phyloP scores from a whole-genome alignment of 441 rosid species.

The Sinapis alba region DNA sequence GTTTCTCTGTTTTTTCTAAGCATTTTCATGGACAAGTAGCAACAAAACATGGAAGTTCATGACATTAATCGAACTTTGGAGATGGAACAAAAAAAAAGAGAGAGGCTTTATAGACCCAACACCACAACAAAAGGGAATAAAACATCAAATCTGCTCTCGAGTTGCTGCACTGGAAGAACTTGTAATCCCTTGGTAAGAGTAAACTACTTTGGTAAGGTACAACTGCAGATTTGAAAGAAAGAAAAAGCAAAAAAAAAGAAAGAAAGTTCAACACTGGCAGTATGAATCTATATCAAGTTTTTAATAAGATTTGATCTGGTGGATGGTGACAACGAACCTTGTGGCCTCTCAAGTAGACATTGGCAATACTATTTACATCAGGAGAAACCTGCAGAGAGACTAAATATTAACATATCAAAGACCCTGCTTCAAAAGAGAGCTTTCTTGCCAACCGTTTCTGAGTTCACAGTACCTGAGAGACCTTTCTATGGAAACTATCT shows the following conservation, averaged over 20 bases:
- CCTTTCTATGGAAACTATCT: no score
- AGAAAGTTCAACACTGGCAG: not conserved
- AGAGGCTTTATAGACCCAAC: slow-evolving; percentile 21
- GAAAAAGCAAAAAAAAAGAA: not conserved
- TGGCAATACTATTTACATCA: slow-evolving; percentile 48
- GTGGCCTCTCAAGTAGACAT: slow-evolving; percentile 37
- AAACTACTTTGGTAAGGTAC: slow-evolving; percentile 10
- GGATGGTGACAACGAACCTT: slow-evolving; percentile 19
- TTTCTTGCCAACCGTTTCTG: no score
- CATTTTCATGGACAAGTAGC: not conserved
- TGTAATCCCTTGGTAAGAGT: slow-evolving; percentile 3
- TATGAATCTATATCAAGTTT: slow-evolving; percentile 8
- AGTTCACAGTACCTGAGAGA: no score
- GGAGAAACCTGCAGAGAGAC: slow-evolving; percentile 42
- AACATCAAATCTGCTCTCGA: slow-evolving; percentile 13
- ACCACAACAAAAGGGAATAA: slow-evolving; percentile 17
- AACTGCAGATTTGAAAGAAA: slow-evolving; percentile 29
- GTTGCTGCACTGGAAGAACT: slow-evolving; percentile 20
- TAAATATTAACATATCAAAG: slow-evolving; percentile 23
- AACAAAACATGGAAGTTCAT: not conserved
- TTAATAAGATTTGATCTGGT: not conserved
- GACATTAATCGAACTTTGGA: slow-evolving; percentile 24
- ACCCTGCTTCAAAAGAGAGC: not conserved
- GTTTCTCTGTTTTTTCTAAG: not conserved
- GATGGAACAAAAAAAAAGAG: not conserved